Percentiles rank a stretch among this genome's conserved stretches.
These are phyloP conservation scores for Hibiscus mutabilis DNA, from an alignment of 345 rosid species.

Conservation along the genomic window DNA sequence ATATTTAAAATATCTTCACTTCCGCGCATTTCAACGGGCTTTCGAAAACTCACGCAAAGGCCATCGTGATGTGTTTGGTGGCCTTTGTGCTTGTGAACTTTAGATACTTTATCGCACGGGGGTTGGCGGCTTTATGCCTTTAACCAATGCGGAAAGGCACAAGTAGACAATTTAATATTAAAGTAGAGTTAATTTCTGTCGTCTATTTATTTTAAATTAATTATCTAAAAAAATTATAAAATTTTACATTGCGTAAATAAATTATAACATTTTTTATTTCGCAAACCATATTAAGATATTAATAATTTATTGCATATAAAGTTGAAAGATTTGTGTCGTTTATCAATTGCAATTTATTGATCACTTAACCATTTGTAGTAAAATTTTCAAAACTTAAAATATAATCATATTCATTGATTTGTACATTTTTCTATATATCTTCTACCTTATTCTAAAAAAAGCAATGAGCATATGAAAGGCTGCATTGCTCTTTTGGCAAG, in stretches of 20 bases:
- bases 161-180: neutral
- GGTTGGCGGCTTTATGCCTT: neutral
- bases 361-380: too few relatives aligned
- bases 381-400: neutral
- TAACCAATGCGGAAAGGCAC: neutral
- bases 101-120: neutral
- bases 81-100: neutral
- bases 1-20: neutral
- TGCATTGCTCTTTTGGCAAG: neutral
- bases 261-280: too few relatives aligned
- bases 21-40: neutral
- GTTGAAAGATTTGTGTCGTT: too few relatives aligned
- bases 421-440: neutral
- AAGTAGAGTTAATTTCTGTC: too few relatives aligned
- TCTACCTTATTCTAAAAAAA: neutral
- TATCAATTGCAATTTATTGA: too few relatives aligned
- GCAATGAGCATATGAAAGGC: neutral
- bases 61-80: neutral
- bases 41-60: neutral
- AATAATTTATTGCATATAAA: too few relatives aligned
- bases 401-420: neutral
- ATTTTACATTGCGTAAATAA: too few relatives aligned
- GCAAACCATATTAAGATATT: too few relatives aligned
- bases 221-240: too few relatives aligned
- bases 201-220: too few relatives aligned